Conservation (phyloP, 345 rosid species). For the Orychophragmus violaceus region DNA sequence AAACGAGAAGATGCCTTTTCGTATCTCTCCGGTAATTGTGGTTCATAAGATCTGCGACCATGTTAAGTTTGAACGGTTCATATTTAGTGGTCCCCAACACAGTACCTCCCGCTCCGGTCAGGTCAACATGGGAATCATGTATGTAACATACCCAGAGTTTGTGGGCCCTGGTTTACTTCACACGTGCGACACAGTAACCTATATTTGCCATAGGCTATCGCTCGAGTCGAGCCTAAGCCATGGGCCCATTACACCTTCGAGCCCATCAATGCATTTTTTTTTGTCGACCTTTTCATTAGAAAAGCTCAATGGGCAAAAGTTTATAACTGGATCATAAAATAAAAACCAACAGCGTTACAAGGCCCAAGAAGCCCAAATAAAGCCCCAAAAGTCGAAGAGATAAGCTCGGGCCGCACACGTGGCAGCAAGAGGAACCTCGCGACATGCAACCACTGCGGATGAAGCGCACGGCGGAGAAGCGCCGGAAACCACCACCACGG, state of each 20-base stretch:
- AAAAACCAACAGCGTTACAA: too few relatives aligned
- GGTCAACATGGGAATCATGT: conserved; percentile 27
- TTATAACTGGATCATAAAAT: too few relatives aligned
- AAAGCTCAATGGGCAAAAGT: too few relatives aligned
- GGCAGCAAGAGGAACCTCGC: too few relatives aligned
- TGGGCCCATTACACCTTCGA: conserved; percentile 3
- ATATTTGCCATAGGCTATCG: not conserved
- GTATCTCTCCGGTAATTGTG: not conserved
- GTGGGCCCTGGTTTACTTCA: conserved; percentile 3
- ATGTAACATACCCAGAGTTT: conserved; percentile 2
- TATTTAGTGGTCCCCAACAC: conserved; percentile 18
- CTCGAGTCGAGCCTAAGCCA: conserved; percentile 8
- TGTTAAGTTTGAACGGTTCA: conserved; percentile 17
- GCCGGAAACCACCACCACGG: too few relatives aligned
- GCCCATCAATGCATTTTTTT: not conserved
- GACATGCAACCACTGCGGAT: too few relatives aligned
- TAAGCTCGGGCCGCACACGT: too few relatives aligned
- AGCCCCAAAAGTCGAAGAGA: too few relatives aligned
- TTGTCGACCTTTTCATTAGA: too few relatives aligned
- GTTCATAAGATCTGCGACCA: conserved; percentile 7
- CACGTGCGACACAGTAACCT: conserved; percentile 22
- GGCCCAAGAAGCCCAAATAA: too few relatives aligned
- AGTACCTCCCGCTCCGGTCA: conserved; percentile 13
- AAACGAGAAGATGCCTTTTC: conserved; percentile 2
- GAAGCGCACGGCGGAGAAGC: too few relatives aligned